Conservation (phyloP, 257 asterid species). For the Cinchona pubescens region DNA sequence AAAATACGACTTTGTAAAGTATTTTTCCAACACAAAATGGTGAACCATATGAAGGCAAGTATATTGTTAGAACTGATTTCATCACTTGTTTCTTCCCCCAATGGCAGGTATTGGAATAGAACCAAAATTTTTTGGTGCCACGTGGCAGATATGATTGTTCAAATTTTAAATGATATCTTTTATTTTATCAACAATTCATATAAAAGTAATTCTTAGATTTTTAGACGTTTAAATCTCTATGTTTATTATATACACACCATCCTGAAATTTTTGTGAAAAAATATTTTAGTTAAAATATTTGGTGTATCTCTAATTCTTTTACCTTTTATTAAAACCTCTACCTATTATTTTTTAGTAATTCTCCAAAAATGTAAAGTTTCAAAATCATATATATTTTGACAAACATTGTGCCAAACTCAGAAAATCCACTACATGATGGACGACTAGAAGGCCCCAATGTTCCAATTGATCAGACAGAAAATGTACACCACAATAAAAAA, state of each 20-base stretch:
- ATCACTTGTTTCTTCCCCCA: too few species aligned
- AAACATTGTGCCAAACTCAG: neutral
- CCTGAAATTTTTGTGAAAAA: too few species aligned
- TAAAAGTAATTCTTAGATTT: too few species aligned
- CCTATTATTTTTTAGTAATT: too few species aligned
- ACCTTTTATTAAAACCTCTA: too few species aligned
- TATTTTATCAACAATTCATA: neutral
- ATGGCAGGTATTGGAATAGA: neutral
- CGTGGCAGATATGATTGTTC: neutral
- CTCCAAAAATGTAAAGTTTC: neutral
- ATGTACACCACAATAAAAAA: conserved; percentile 3
- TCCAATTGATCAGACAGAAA: conserved; percentile 5
- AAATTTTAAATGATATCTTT: neutral
- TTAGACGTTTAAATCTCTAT: too few species aligned
- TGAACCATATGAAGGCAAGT: neutral
- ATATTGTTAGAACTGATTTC: neutral
- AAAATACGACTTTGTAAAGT: too few species aligned
- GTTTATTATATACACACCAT: too few species aligned
- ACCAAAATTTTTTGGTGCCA: neutral
- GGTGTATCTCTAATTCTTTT: too few species aligned
- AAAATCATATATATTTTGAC: neutral
- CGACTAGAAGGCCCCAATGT: conserved; percentile 11
- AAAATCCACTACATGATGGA: neutral
- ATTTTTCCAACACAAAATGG: neutral
- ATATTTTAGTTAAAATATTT: too few species aligned